Percentiles rank a stretch among this genome's conserved stretches.
Evolutionary conservation across 2,329 filamentous ascomycete genomes (phyloP).

Genomic region (Aulographum hederae): DNA sequence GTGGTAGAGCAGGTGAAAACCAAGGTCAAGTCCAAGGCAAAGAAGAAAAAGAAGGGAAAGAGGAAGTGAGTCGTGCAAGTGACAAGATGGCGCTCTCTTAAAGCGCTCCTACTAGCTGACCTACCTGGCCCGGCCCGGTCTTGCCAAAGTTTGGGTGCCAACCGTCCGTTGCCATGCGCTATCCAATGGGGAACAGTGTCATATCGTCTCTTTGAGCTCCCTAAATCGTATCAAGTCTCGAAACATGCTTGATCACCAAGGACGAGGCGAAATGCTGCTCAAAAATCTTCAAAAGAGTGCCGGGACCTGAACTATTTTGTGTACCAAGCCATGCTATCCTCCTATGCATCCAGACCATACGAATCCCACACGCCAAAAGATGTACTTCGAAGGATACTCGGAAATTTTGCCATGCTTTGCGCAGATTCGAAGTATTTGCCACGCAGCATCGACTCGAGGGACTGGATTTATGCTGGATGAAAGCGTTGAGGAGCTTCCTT

Average conservation of each 20-base stretch:
- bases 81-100: too few relatives aligned
- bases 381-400: slow-evolving; percentile 55
- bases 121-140: background rate
- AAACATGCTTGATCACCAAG: background rate
- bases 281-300: background rate
- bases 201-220: background rate
- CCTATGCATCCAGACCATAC: background rate
- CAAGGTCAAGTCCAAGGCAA: slow-evolving; percentile 1
- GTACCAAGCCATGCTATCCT: background rate
- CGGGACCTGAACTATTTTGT: background rate
- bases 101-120: background rate
- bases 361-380: background rate
- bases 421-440: too few relatives aligned
- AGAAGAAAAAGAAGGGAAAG: slow-evolving; percentile 4
- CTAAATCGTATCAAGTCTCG: background rate
- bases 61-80: slow-evolving; percentile 1
- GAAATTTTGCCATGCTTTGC: too few relatives aligned
- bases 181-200: background rate
- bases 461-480: too few relatives aligned
- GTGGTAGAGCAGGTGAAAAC: background rate
- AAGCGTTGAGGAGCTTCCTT: too few relatives aligned
- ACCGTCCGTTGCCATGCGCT: too few relatives aligned
- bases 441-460: too few relatives aligned
- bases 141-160: too few relatives aligned
- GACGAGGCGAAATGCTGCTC: background rate